Evolutionary conservation across 441 rosid species (phyloP), one percentile per base, ranked within the genome.

Genomic region (Pelargonium fulgidum): DNA sequence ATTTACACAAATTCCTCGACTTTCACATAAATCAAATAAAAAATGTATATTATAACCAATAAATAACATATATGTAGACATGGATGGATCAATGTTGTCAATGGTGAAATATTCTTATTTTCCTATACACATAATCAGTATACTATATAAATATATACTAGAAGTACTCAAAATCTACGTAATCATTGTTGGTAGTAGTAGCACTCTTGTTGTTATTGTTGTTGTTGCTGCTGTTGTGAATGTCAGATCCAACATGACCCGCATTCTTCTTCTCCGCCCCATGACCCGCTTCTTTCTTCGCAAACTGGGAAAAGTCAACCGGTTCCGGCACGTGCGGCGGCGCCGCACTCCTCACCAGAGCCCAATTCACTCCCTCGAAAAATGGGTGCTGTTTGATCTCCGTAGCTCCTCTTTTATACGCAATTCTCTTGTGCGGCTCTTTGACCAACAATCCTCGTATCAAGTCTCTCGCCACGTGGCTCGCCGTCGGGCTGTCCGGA

Each of bases 331-430:
- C 91, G 82, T 92, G 94, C 10, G 99, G 99, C 12, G 99, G 98
- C 9, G 98, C 89, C 74, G 98, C 87, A 82, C 98, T 92, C 68
- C 99, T 78, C 41, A 94, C 90, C 71, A 94, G 85, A 52, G 99
- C 99, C 99, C 98, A 94, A 62, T 90, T 92, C 71, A 94, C 97
- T 0, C 97, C 97, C 80, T 92, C 94, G 42, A 94, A 94, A 81
- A 92, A 92, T 0, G 99, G 94, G 62, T 94, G 99, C 71, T 92
- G 99, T 72, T 94, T 94, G 76, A 94, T 89, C 90, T 94, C 99
- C 1, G 97, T 90, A 11, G 99, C 99, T 16, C 99, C 99, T 77
- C 99, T 83, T 73, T 94, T 94, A 67, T 87, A 90, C 62, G 97
- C 99, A 8, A 94, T 77, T 76, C 98, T 83, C 64, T 89, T 89